phyloP scores from a whole-genome alignment of 2,329 filamentous ascomycete genomes.

The Biscogniauxia mediterranea region DNA sequence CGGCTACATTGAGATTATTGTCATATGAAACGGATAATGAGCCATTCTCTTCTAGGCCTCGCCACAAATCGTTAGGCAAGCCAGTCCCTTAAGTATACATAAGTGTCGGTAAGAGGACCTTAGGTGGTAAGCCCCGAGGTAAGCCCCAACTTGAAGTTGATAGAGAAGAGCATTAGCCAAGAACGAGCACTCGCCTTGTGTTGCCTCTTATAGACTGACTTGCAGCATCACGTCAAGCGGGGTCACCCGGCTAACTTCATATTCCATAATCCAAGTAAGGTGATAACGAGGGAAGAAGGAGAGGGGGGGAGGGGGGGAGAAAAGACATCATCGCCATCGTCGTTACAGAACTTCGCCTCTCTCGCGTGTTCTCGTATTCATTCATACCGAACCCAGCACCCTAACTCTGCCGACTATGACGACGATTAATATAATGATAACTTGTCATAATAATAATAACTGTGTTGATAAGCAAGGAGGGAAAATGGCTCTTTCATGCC shows the following conservation, averaged over 20 bases:
- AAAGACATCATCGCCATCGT: not conserved
- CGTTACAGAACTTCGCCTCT: not conserved
- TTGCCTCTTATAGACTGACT: slow-evolving; percentile 15
- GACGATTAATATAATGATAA: no score
- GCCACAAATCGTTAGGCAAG: no score
- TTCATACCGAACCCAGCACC: not conserved
- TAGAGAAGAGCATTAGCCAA: slow-evolving; percentile 3
- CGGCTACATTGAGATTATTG: not conserved
- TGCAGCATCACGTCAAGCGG: slow-evolving; percentile 20
- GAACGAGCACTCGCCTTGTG: slow-evolving; percentile 3
- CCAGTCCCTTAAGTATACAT: no score
- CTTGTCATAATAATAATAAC: no score
- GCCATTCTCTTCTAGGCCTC: not conserved
- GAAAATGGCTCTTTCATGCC: no score
- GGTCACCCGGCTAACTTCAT: slow-evolving; percentile 9
- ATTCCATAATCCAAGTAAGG: no score
- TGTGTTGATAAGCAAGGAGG: no score
- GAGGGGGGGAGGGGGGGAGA: not conserved
- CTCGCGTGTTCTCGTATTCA: not conserved
- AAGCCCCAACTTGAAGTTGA: slow-evolving; percentile 4
- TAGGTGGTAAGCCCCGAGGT: no score
- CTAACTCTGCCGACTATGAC: not conserved
- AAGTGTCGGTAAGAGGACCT: no score
- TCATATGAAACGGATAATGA: not conserved
- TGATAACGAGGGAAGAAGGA: no score